Evolutionary conservation across 116 monocot genomes (phyloP), one percentile per base, ranked within the genome.

Genomic region (Iris pallida): DNA sequence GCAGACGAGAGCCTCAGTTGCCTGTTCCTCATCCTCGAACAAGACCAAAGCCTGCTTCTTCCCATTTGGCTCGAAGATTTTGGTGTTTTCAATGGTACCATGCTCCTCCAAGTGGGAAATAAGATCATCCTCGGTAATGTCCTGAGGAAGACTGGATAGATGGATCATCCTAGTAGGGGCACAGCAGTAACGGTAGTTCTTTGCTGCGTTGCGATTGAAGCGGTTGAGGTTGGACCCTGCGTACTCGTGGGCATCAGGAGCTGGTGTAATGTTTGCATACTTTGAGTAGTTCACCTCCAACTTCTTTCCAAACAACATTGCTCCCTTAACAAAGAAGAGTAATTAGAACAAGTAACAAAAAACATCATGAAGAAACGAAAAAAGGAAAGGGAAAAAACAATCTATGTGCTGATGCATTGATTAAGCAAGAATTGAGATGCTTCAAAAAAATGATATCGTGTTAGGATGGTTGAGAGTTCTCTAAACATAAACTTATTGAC

Each of bases 251-350:
- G 89, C 73, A 55, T 95, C 95, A 0, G 81, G 83, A 5, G 89
- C 80, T 4, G 86, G 71, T 1, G 96, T 96, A 44, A 96, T 92
- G 73, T 84, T 96, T 18, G 87, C 76, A 69, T 85, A 89, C 75
- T 96, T 96, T 30, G 96, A 96, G 73, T 77, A 96, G 71, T 96
- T 96, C 68, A 96, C 89, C 69, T 96, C 96, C 70, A 96, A 61
- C 61, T 70, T 76, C 71, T 79, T 91, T 16, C 89, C 96, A 69
- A 92, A 96, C 16, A 96, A 57, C 60, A 85, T 45, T 42, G 87
- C 82, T 42, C 96, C 96, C 96, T 96, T 72, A 18, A 51, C n/a
- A 11, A 45, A 72, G 10, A 40, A 61, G 53, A 6, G 11, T 15
- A 4, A 4, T 53, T 14, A 53, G 6, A 53, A 4, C 15, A 53